Percentiles rank a stretch among this genome's conserved stretches.
These are phyloP conservation scores for Astragalus glycyphyllos DNA, from an alignment of 306 rosid genomes.

Conservation along the genomic window DNA sequence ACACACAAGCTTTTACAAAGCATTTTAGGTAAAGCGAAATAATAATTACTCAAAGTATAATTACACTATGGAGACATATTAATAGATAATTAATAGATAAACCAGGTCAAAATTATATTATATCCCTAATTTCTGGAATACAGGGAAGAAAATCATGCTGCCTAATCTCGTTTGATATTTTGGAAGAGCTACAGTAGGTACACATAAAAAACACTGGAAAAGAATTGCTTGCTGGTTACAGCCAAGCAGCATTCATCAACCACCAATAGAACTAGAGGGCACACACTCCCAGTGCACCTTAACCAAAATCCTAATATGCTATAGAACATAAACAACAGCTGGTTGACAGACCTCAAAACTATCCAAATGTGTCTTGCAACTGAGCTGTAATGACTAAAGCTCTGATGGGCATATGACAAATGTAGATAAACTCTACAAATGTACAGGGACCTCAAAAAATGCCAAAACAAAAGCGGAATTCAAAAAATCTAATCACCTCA, in stretches of 20 bases:
- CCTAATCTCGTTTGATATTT: conserved; percentile 13
- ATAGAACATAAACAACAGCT: neutral
- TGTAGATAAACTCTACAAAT: conserved; percentile 12
- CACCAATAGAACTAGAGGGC: neutral
- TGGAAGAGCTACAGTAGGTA: conserved; percentile 14
- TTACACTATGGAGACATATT: too few relatives aligned
- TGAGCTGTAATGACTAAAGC: neutral
- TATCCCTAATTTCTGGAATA: neutral
- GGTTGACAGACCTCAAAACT: conserved; percentile 12
- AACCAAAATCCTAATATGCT: neutral
- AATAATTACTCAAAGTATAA: neutral
- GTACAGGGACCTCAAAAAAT: conserved; percentile 18
- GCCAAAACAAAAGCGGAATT: conserved; percentile 36
- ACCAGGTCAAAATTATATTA: neutral
- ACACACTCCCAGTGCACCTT: neutral
- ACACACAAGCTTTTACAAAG: conserved; percentile 5
- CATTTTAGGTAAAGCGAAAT: conserved; percentile 23
- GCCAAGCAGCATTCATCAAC: neutral
- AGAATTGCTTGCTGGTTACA: conserved; percentile 3
- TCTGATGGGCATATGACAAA: conserved; percentile 31
- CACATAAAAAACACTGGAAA: neutral
- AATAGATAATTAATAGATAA: neutral
- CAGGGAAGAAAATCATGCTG: conserved; percentile 5
- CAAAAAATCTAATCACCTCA: conserved; percentile 62
- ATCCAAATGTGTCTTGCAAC: conserved; percentile 1